These are phyloP conservation scores for Hevea brasiliensis DNA, from an alignment of 345 rosid species.

Conservation along the genomic window DNA sequence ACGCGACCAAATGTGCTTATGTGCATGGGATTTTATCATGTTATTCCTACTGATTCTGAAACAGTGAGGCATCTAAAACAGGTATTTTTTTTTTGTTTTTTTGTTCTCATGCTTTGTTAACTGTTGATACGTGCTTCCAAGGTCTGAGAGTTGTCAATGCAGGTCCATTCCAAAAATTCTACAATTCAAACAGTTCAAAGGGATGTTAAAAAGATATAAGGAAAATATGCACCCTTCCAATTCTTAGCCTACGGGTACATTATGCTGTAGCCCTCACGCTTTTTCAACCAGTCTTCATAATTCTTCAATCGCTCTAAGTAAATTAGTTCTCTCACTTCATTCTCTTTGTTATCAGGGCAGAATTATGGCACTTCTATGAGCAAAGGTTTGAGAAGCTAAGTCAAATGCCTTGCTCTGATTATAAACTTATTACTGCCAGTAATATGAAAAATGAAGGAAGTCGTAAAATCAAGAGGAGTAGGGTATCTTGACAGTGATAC, in stretches of 20 bases:
- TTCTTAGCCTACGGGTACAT: constrained; percentile 50
- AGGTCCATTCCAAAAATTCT: constrained; percentile 43
- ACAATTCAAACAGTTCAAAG: constrained; percentile 27
- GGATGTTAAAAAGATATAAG: constrained; percentile 37
- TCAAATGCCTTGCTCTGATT: constrained; percentile 38
- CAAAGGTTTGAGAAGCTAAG: constrained; percentile 46
- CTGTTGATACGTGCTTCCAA: neutral
- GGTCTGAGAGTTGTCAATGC: constrained; percentile 8
- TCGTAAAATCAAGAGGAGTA: constrained; percentile 20
- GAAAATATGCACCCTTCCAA: constrained; percentile 44
- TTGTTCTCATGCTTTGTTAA: neutral
- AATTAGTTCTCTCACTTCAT: neutral
- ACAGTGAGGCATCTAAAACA: constrained; percentile 52
- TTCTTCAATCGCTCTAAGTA: neutral
- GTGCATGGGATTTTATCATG: constrained; percentile 58
- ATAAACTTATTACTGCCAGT: constrained; percentile 46
- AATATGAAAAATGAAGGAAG: constrained; percentile 36
- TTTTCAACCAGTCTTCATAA: neutral
- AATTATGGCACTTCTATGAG: constrained; percentile 49
- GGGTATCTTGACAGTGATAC: constrained; percentile 6
- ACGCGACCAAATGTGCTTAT: constrained; percentile 51
- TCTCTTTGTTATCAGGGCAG: constrained; percentile 40
- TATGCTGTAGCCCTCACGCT: neutral
- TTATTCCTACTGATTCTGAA: constrained; percentile 53
- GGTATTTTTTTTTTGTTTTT: constrained; percentile 21